Base-by-base conservation (phyloP, 345 rosid genomes). In the Raphanus sativus region DNA sequence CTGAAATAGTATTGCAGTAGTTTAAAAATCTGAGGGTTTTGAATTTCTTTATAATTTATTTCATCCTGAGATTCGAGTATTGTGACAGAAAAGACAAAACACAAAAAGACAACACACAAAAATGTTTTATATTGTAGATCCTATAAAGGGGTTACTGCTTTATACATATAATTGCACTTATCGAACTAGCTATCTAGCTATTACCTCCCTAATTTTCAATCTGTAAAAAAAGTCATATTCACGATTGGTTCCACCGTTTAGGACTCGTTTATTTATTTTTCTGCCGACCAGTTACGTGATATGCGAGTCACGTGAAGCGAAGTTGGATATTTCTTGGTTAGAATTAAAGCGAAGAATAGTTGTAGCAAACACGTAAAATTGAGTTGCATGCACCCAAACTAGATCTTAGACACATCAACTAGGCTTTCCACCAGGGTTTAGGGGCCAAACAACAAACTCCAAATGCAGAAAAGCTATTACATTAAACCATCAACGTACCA, bases 81-180 rank as follows among this genome's bases (percentile, higher is more conserved):
- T 12, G 34, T 6, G 4, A 65, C 10, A 65, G 24, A 65, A 45
- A 59, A 65, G 81, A 65, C 81, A 71, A 77, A 71, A 12, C 67
- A 45, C 67, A 54, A 77, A 48, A 77, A 36, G 80, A 76, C 80
- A 70, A 69, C 21, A 21, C 36, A 11, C 15, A 26, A 54, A 8
- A 13, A 32, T 16, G 50, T 17, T 54, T 36, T 33, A 52, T 26
- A 54, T 12, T 34, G 26, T 26, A 62, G 70, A 54, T 63, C 34
- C 9, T 21, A 4, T 70, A 65, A 8, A 55, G 60, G 71, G 62
- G 67, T 64, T 64, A 13, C 71, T 65, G 66, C 11, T 33, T 29
- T 63, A 13, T 70, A 15, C 17, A 42, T 55, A 55, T 77, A 63
- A 70, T 70, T 77, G 60, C 75, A 70, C 67, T 77, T 29, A 71